Base-by-base conservation (phyloP, 2,329 filamentous ascomycete species). In the Plectosphaerella cucumerina region DNA sequence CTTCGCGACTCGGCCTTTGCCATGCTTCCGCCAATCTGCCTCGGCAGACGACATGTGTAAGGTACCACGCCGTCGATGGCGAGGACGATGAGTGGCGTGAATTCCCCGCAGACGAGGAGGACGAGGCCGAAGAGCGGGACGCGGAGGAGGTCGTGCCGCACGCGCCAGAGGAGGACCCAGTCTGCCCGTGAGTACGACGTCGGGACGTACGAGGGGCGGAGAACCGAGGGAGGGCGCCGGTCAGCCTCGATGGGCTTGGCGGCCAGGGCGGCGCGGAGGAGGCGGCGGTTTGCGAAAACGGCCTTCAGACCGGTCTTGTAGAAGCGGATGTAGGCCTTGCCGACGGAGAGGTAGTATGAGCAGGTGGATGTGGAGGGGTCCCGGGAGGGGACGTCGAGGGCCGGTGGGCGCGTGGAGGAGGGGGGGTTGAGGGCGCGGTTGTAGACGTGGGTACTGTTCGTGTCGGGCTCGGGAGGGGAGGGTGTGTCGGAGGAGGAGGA, bases 261-360 rank as follows among this genome's bases (percentile, higher is more conserved):
- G 47, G 62, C 59, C 50, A 71, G 65, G 65, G 64, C 75, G 61
- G 71, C 68, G 48, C 70, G 67, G 14, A 85, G 65, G 11, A 78
- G 75, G 20, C 72, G 64, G 45, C 80, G 76, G 59, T 96, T 96
- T 53, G 74, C 70, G 65, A 83, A 84, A 48, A 96, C 84, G 60
- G 87, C 84, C 63, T 85, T 84, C 31, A 96, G 70, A 17, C 92
- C 93, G 1, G 82, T 78, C 70, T 94, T 96, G 82, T 97, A 97
- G 79, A 97, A 97, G 34, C 70, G 69, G 10, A 87, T 67, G 69
- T 96, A 96, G 48, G 87, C 83, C 65, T 87, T 87, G 55, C 90
- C 93, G 23, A 85, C 71, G 42, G 70, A 65, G 61, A 81, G 80
- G 17, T 61, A 61, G 35, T 67, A 61, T 50, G 68, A 67, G 50